phyloP scores from a whole-genome alignment of 495 filamentous ascomycete species.

The Penicillium coprophilum region DNA sequence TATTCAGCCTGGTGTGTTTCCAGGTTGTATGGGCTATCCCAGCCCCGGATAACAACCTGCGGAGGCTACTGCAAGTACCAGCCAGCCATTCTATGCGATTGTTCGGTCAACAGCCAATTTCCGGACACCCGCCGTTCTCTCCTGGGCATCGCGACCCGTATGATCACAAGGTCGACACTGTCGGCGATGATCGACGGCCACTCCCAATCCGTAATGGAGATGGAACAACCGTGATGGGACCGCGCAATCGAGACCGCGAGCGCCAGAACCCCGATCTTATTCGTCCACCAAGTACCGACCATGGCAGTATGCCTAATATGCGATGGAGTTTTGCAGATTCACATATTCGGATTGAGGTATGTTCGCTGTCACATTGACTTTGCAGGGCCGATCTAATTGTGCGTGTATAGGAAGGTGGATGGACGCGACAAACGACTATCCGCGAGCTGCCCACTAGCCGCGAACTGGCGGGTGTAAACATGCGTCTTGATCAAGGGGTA shows the following conservation, averaged over 20 bases:
- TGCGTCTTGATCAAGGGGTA: constrained; percentile 65
- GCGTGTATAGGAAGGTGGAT: constrained; percentile 57
- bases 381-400: background rate
- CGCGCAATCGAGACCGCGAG: constrained; percentile 61
- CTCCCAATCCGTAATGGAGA: constrained; percentile 64
- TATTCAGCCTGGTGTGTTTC: constrained; percentile 7
- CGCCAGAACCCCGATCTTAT: constrained; percentile 64
- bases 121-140: constrained; percentile 31
- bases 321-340: constrained; percentile 68
- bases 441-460: constrained; percentile 58
- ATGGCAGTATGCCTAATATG: constrained; percentile 61
- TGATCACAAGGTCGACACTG: constrained; percentile 54
- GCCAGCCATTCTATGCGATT: background rate
- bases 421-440: constrained; percentile 66
- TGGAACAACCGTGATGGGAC: constrained; percentile 62
- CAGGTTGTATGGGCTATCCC: constrained; percentile 9
- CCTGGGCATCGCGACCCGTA: constrained; percentile 46
- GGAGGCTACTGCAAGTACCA: constrained; percentile 14
- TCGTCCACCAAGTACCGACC: constrained; percentile 63
- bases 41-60: constrained; percentile 15
- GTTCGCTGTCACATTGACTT: background rate
- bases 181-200: constrained; percentile 58
- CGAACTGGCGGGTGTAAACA: constrained; percentile 65
- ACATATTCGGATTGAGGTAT: constrained; percentile 62
- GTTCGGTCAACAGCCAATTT: constrained; percentile 1